phyloP scores from a whole-genome alignment of 495 filamentous ascomycete genomes.

The Daldinia decipiens region DNA sequence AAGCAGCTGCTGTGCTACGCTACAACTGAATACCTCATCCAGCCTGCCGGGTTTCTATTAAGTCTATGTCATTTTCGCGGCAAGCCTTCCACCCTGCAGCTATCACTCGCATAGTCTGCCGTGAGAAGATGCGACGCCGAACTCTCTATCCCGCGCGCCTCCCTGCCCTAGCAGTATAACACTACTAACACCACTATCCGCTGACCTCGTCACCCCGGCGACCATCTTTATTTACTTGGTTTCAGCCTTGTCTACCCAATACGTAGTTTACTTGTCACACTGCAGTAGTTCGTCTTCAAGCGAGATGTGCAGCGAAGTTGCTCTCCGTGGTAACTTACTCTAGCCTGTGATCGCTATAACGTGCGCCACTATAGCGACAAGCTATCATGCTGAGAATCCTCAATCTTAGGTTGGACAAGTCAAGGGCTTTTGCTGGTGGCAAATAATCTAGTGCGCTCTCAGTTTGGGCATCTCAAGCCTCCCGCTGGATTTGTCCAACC shows the following conservation, averaged over 20 bases:
- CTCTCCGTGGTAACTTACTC: slow-evolving; percentile 27
- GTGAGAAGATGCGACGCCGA: slow-evolving; percentile 28
- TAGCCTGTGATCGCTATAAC: slow-evolving; percentile 18
- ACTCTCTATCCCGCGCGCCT: slow-evolving; percentile 31
- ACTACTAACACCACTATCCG: slow-evolving; percentile 5
- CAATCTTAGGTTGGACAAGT: slow-evolving; percentile 11
- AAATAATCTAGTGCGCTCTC: slow-evolving; percentile 22
- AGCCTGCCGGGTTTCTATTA: slow-evolving; percentile 40
- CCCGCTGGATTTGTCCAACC: slow-evolving; percentile 20
- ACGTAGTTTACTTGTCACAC: slow-evolving; percentile 42
- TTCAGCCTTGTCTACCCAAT: slow-evolving; percentile 42
- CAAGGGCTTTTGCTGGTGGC: slow-evolving; percentile 23
- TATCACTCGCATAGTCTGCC: slow-evolving; percentile 30
- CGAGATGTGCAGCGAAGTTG: slow-evolving; percentile 33
- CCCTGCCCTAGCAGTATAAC: slow-evolving; percentile 22
- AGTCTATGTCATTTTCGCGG: slow-evolving; percentile 20
- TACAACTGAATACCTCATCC: slow-evolving; percentile 35
- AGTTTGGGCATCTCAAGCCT: slow-evolving; percentile 10
- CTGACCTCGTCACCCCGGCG: slow-evolving; percentile 9
- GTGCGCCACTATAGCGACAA: slow-evolving; percentile 21
- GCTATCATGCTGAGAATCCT: slow-evolving; percentile 16
- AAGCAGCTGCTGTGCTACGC: slow-evolving; percentile 35
- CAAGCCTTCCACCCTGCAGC: slow-evolving; percentile 25
- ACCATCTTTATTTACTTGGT: slow-evolving; percentile 7
- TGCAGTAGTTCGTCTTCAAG: slow-evolving; percentile 43